Base-by-base conservation (phyloP, 2,329 filamentous ascomycete species). In the Blumeria graminis region DNA sequence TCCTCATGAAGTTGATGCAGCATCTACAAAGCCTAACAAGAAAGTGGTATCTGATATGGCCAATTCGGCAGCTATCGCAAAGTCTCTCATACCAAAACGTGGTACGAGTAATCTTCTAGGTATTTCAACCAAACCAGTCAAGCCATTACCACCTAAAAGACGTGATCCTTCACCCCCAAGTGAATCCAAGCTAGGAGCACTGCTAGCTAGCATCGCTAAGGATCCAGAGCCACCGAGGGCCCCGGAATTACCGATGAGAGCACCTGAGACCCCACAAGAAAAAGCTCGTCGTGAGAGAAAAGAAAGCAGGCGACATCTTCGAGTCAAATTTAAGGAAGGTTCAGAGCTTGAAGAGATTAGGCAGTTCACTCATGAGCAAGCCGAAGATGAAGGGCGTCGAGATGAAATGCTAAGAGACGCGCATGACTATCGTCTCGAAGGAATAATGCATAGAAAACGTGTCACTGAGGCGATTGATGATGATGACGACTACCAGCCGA, bases 251-350 rank as follows among this genome's bases (percentile, higher is more conserved):
- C 62, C 63, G 48, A 46, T 61, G 39, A 58, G 65, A 55, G 60
- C 65, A 1, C 64, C 73, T 0, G 84, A 89, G 66, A 86, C 81
- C 0, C 71, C 78, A 0, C 81, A 85, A 62, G 76, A 86, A 64
- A 80, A 74, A 62, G 71, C 73, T 1, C 83, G 79, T 63, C 77
- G 85, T 10, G 70, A 86, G 4, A 78, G 83, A 38, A 88, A 86
- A 63, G 83, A 88, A 65, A 74, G 78, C 58, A 76, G 84, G 53
- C 76, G 82, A 38, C 78, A 82, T 60, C 70, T 88, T 22, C 76
- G 80, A 11, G 85, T 90, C 6, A 75, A 70, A 6, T 90, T 84
- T 74, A 84, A 81, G 64, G 74, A 78, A 0, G 83, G 82, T 54
- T 70, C 75, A 16, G 76, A 79, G 34, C 72, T 90, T 34, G 80